Evolutionary conservation across 306 rosid species (phyloP).

Genomic region (Vigna reflexopilosa): DNA sequence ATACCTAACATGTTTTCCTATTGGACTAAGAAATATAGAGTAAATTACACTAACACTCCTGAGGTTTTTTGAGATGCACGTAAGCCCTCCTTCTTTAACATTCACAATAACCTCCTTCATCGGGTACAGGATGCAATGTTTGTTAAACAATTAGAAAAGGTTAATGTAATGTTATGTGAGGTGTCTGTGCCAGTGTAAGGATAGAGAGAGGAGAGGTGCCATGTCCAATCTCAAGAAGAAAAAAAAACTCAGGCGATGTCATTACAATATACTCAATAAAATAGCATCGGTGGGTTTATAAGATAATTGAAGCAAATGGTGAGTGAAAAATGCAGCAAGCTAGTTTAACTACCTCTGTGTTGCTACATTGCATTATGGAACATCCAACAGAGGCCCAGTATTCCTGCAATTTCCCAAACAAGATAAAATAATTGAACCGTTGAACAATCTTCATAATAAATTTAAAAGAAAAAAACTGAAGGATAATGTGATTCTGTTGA

Average conservation of each 20-base stretch:
- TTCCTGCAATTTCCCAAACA: slow-evolving; percentile 60
- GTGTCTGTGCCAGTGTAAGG: no score
- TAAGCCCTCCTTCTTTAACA: no score
- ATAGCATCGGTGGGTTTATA: neutral
- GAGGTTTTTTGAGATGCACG: no score
- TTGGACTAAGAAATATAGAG: neutral
- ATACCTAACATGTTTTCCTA: neutral
- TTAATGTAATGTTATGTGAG: no score
- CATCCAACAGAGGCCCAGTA: slow-evolving; percentile 99
- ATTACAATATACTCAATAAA: neutral
- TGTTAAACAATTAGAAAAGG: no score
- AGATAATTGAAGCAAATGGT: neutral
- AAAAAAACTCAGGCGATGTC: no score
- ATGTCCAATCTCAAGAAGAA: no score
- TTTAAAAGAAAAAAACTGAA: neutral
- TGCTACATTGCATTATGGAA: slow-evolving; percentile 98
- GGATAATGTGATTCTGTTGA: neutral
- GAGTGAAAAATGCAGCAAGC: slow-evolving; percentile 12
- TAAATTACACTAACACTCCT: no score
- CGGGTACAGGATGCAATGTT: no score
- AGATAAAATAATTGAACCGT: neutral
- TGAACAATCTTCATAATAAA: neutral
- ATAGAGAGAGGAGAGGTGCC: no score
- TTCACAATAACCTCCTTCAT: no score
- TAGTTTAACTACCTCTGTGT: slow-evolving; percentile 74